Percentiles rank a stretch among this genome's conserved stretches.
Conservation (phyloP, 2,329 filamentous ascomycete genomes). For the Grosmannia serpens region DNA sequence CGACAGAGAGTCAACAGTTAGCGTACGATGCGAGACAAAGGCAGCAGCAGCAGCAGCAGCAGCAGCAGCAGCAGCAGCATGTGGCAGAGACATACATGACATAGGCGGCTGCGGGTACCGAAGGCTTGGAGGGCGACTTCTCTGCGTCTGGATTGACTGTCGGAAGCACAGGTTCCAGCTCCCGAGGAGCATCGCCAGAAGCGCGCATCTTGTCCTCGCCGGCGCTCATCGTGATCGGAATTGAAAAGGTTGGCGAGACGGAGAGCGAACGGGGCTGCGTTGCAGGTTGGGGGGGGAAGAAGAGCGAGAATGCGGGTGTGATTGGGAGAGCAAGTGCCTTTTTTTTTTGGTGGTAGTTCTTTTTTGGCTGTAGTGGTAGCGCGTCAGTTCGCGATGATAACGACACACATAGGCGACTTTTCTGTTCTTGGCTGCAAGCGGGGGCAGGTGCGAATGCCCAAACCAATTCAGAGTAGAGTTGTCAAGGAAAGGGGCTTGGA, state of each 20-base stretch:
- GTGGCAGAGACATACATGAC: constrained; percentile 45
- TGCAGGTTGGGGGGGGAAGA: neutral
- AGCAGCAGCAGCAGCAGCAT: neutral
- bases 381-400: constrained; percentile 1
- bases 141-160: constrained; percentile 67
- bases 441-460: neutral
- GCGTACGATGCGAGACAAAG: neutral
- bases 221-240: constrained; percentile 35
- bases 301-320: neutral
- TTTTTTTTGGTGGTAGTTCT: neutral
- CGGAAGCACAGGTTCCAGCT: constrained; percentile 55
- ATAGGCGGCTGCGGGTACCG: constrained; percentile 75
- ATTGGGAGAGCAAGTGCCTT: neutral
- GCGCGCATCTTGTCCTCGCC: constrained; percentile 72
- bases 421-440: neutral
- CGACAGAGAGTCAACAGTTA: neutral
- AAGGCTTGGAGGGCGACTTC: constrained; percentile 53
- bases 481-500: neutral
- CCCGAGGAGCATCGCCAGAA: constrained; percentile 64
- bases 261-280: neutral
- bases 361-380: neutral
- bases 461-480: neutral
- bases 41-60: neutral
- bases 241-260: neutral
- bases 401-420: neutral